Percentiles rank a stretch among this genome's conserved stretches.
Conservation (phyloP, 2,329 filamentous ascomycete genomes). For the Fusarium chuoi region DNA sequence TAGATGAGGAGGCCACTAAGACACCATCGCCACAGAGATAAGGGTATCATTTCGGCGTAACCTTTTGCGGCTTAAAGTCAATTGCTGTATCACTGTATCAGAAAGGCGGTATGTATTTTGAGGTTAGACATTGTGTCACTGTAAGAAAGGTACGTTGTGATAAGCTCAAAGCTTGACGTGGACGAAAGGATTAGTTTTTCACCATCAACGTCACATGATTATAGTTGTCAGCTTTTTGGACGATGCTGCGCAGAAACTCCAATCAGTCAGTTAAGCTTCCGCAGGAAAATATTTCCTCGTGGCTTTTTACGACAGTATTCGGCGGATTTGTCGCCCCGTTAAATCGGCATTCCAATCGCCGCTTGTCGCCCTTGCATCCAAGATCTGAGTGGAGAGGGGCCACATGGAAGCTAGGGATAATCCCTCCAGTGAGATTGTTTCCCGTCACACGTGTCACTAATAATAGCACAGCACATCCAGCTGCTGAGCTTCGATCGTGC, state of each 20-base stretch:
- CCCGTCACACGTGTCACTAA: slow-evolving; percentile 15
- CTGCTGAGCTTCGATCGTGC: not conserved
- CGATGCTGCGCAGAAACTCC: too few species aligned
- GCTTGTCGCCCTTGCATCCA: slow-evolving; percentile 13
- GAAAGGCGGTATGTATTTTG: not conserved
- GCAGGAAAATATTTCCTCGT: not conserved
- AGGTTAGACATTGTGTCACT: not conserved
- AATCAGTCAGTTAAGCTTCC: not conserved
- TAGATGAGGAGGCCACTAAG: slow-evolving; percentile 35
- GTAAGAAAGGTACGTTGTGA: not conserved
- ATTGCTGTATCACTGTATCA: slow-evolving; percentile 16
- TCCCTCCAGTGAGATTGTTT: slow-evolving; percentile 25
- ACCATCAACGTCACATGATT: too few species aligned
- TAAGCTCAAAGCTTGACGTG: not conserved
- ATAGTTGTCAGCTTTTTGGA: not conserved
- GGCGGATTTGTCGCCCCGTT: not conserved
- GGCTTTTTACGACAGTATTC: not conserved
- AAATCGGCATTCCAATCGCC: slow-evolving; percentile 20
- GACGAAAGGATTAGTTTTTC: not conserved
- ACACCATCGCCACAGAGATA: slow-evolving; percentile 27
- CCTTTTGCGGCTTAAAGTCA: slow-evolving; percentile 33
- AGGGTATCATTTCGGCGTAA: slow-evolving; percentile 29
- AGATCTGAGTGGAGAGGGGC: slow-evolving; percentile 15
- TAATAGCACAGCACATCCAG: not conserved
- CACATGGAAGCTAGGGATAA: not conserved